These are phyloP conservation scores for Parachlorella kessleri DNA, from an alignment of 139 green algal genomes.

Conservation along the genomic window DNA sequence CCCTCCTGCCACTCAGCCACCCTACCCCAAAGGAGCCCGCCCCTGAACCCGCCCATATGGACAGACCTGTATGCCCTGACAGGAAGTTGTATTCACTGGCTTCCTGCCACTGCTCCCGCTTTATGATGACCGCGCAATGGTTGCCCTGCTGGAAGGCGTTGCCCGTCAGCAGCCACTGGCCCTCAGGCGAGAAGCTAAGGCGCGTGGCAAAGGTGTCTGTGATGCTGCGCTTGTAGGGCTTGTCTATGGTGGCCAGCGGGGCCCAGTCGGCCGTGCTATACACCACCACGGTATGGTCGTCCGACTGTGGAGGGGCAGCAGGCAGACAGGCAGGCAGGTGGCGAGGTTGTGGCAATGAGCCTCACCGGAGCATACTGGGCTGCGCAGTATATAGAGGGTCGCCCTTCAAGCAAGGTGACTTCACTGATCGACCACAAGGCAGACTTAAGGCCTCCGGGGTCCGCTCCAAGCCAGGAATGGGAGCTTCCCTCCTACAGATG, in stretches of 20 bases:
- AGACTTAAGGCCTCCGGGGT: too few relatives aligned
- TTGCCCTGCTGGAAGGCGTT: constrained; percentile 64
- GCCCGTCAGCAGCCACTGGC: constrained; percentile 63
- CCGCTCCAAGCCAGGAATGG: too few relatives aligned
- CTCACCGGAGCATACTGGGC: too few relatives aligned
- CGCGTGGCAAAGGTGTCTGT: constrained; percentile 50
- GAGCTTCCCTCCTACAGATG: too few relatives aligned
- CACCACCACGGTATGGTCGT: constrained; percentile 82
- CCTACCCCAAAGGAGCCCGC: too few relatives aligned
- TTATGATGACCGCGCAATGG: constrained; percentile 63
- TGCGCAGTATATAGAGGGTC: too few relatives aligned
- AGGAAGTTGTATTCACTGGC: constrained; percentile 36
- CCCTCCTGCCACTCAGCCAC: too few relatives aligned
- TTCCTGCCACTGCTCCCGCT: constrained; percentile 46
- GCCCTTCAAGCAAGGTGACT: too few relatives aligned
- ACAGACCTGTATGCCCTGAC: constrained; percentile 43
- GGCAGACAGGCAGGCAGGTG: background rate
- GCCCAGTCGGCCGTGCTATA: constrained; percentile 81
- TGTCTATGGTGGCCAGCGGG: constrained; percentile 39
- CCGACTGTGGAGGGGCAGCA: constrained; percentile 52
- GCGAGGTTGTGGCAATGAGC: background rate
- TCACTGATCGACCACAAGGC: too few relatives aligned
- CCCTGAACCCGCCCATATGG: too few relatives aligned
- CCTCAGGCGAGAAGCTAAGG: constrained; percentile 74
- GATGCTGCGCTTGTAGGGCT: constrained; percentile 53